These are phyloP conservation scores for Plasmodium falciparum DNA, from an alignment of 169 alveolate species.

Conservation along the genomic window DNA sequence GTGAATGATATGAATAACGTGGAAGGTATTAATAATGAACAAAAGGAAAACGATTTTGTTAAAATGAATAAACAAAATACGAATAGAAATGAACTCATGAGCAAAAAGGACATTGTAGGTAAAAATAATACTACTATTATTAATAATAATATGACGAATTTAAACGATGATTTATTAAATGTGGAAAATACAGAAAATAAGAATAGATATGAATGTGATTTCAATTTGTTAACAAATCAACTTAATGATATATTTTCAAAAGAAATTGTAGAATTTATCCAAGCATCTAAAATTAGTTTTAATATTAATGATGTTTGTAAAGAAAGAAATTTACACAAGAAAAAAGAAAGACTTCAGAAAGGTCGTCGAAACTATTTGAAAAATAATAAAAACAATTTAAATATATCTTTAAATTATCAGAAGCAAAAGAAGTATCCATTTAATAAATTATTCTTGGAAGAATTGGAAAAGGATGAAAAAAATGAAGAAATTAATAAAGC, in stretches of 20 bases:
- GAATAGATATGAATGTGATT: constrained; percentile 47
- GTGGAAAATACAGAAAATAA: constrained; percentile 14
- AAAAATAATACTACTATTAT: not conserved
- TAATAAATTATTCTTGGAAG: not conserved
- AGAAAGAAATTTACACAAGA: constrained; percentile 28
- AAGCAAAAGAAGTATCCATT: constrained; percentile 12
- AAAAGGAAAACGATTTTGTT: too few species aligned
- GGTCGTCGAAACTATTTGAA: constrained; percentile 32
- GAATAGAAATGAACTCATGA: too few species aligned
- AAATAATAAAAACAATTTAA: constrained; percentile 24
- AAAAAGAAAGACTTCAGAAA: constrained; percentile 49
- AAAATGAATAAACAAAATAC: too few species aligned
- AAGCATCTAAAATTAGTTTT: constrained; percentile 61
- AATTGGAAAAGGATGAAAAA: constrained; percentile 1
- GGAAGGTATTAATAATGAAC: too few species aligned
- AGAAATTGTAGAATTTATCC: constrained; percentile 72
- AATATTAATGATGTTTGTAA: constrained; percentile 67
- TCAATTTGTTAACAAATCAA: constrained; percentile 44
- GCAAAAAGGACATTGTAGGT: too few species aligned
- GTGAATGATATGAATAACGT: too few species aligned
- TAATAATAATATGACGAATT: not conserved
- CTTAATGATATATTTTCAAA: constrained; percentile 72
- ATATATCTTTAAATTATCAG: constrained; percentile 7
- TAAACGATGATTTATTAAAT: not conserved
- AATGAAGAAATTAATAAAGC: not conserved